Evolutionary conservation across 1,284 basidiomycete genomes (phyloP).

Genomic region (Microbotryum violaceum): DNA sequence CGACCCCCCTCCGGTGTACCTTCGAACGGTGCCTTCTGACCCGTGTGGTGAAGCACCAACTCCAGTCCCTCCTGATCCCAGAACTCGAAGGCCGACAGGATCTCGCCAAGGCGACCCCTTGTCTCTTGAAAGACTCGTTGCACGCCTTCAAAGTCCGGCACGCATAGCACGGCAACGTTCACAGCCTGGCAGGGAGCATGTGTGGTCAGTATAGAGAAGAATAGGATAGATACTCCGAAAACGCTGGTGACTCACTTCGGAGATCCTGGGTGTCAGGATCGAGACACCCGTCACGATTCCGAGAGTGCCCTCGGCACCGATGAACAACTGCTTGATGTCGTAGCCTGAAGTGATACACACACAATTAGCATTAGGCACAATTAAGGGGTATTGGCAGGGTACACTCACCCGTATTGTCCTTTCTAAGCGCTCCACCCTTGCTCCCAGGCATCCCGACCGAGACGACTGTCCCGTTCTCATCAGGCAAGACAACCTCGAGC

Average conservation of each 20-base stretch:
- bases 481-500: constrained; percentile 92
- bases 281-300: constrained; percentile 93
- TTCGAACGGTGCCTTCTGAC: constrained; percentile 50
- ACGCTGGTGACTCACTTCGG: constrained; percentile 47
- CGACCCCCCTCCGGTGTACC: constrained; percentile 39
- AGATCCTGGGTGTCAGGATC: constrained; percentile 86
- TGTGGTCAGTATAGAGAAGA: constrained; percentile 49
- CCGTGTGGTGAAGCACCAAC: constrained; percentile 51
- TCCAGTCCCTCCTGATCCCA: constrained; percentile 85
- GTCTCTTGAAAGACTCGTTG: constrained; percentile 51
- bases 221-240: background rate
- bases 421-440: constrained; percentile 54
- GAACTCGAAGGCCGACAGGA: constrained; percentile 96
- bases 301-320: constrained; percentile 92
- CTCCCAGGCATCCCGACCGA: constrained; percentile 53
- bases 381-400: background rate
- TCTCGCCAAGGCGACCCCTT: constrained; percentile 75
- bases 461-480: constrained; percentile 74
- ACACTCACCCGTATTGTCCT: constrained; percentile 87
- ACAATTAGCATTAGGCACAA: background rate
- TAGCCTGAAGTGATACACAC: constrained; percentile 55
- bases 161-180: constrained; percentile 52
- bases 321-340: constrained; percentile 97
- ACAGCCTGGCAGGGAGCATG: constrained; percentile 55
- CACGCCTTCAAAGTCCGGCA: constrained; percentile 50